Conservation (phyloP, 2,329 filamentous ascomycete genomes). For the Trichoderma oligosporum region DNA sequence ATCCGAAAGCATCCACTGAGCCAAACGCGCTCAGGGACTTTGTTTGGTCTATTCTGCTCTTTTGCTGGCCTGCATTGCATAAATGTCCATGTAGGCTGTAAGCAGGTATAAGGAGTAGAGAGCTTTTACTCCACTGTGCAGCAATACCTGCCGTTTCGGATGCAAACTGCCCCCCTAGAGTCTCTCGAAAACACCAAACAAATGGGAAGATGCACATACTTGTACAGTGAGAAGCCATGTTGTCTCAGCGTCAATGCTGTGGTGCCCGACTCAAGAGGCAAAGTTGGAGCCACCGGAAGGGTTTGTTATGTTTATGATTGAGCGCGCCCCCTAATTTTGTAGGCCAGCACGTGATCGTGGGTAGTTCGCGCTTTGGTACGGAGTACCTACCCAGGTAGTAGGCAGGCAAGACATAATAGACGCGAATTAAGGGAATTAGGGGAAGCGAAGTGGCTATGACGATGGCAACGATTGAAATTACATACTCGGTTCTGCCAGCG, state of each 20-base stretch:
- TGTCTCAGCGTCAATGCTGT: neutral
- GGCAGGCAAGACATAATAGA: neutral
- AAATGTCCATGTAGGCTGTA: neutral
- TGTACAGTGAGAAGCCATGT: neutral
- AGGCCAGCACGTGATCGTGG: constrained; percentile 12
- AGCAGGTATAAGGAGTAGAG: neutral
- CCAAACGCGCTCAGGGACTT: neutral
- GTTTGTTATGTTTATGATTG: too few relatives aligned
- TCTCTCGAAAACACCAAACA: constrained; percentile 7
- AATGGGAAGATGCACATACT: neutral
- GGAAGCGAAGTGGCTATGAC: constrained; percentile 18
- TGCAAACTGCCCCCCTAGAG: neutral
- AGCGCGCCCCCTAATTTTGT: neutral
- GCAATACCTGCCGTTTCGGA: constrained; percentile 10
- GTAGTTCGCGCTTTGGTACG: too few relatives aligned
- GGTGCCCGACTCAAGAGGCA: constrained; percentile 4
- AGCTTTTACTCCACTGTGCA: constrained; percentile 1
- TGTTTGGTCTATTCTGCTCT: neutral
- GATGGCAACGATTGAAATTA: constrained; percentile 16
- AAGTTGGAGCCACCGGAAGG: neutral
- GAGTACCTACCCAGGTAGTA: too few relatives aligned
- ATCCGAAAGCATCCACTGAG: neutral
- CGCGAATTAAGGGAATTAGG: constrained; percentile 11
- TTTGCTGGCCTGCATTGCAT: constrained; percentile 12
- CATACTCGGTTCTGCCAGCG: neutral